Base-by-base conservation (phyloP, 129 eudicot genomes). In the Flaveria ramosissima region DNA sequence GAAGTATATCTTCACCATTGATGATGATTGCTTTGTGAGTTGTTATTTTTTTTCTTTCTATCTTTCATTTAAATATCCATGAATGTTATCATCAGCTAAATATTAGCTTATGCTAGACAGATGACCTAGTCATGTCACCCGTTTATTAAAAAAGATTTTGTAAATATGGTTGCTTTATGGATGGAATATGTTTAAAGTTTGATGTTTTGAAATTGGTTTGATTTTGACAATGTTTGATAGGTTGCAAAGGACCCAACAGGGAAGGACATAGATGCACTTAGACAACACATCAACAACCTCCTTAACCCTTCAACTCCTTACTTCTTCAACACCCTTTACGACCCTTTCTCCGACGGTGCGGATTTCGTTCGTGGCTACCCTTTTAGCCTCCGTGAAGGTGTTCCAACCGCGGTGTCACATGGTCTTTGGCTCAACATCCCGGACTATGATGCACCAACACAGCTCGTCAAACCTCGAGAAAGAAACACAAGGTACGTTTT, bases 321-420 rank as follows among this genome's bases (percentile, higher is more conserved):
- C 60, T 93, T 93, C 89, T 93, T 90, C 91, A 93, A 93, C 83
- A 93, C 98, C 46, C 79, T 93, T 61, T 93, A 93, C 42, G 98
- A 93, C 47, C 98, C 98, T 0, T 93, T 78, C 67, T 15, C 91
- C 4, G 98, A 93, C 1, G 98, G 98, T 21, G 87, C 91, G 0
- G 98, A 93, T 80, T 93, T 87, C 68, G 97, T 93, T 48, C 92
- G 98, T 27, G 97, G 98, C 30, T 93, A 93, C 85, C 98, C 98
- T 32, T 93, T 93, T 81, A 93, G 98, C 80, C 97, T 93, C 14
- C 86, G 98, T 3, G 98, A 93, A 87, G 98, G 98, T 63, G 98
- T 88, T n/a, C 93, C 97, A 2, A 92, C 97, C 9, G 97, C 96
- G 1, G 96, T 92, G 11, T 92, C 97, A 52, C 95, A 89, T 3